Evolutionary conservation across 2,329 filamentous ascomycete species (phyloP), one percentile per base, ranked within the genome.

Genomic region (Sporothrix humicola): DNA sequence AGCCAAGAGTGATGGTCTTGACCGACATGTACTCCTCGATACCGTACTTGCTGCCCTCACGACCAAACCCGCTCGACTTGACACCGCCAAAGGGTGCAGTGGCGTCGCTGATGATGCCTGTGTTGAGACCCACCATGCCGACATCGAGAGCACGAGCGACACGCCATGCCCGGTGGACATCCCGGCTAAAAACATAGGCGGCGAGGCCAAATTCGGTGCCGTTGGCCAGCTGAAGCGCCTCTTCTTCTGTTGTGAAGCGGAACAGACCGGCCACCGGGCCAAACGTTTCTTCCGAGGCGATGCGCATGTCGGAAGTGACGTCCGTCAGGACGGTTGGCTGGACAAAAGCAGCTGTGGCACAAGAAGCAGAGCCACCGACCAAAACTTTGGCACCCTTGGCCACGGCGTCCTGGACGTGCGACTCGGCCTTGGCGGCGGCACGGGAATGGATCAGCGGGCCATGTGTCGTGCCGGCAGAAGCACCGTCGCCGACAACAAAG

Each of bases 231-330:
- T 88, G 86, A 44, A 98, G 90, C 3, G 97, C 96, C 79, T 98
- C 95, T 71, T 92, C 91, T 83, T 98, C 96, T 0, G 91, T 94
- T 63, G 93, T 88, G 80, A 98, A 99, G 63, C 90, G 88, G 85
- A 98, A 98, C 13, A 98, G 83, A 0, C 93, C 95, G 0, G 95
- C 95, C 0, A 98, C 92, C 2, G 96, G 96, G 0, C 96, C 96
- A 80, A 99, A 99, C 0, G 95, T 99, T 85, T 99, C 96, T 82
- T 98, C 95, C 0, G 85, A 85, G 3, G 93, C 91, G 77, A 98
- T 87, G 74, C 88, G 87, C 96, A 98, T 98, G 56, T 95, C 90
- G 73, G 87, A 85, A 9, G 87, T 97, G 91, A 97, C 95, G 75
- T 92, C 93, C 9, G 92, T 91, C 75, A 99, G 89, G 59, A 98